Conservation (phyloP, 805 yeast genomes). For the Zygosaccharomyces bailii region DNA sequence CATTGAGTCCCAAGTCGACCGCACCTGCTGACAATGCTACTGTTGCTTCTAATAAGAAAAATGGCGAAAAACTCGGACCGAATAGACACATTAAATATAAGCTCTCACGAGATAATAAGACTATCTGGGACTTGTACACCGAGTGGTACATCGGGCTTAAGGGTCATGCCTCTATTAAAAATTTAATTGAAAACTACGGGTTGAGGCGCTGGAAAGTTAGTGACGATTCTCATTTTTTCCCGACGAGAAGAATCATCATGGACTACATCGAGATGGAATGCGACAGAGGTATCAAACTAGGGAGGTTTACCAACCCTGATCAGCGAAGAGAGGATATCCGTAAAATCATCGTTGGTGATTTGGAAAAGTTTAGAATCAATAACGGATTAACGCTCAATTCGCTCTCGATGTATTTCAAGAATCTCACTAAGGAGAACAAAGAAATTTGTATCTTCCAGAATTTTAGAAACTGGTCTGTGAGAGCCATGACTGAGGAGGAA, state of each 20-base stretch:
- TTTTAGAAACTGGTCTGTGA: constrained; percentile 32
- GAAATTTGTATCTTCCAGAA: constrained; percentile 35
- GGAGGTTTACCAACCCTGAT: constrained; percentile 29
- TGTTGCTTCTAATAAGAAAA: background rate
- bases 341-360: constrained; percentile 34
- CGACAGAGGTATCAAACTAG: constrained; percentile 33
- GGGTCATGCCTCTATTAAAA: constrained; percentile 33
- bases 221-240: constrained; percentile 40
- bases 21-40: constrained; percentile 9
- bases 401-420: constrained; percentile 34
- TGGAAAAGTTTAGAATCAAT: constrained; percentile 36
- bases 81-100: constrained; percentile 35
- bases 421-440: constrained; percentile 28
- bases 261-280: constrained; percentile 38
- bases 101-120: constrained; percentile 37
- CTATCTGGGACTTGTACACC: constrained; percentile 38
- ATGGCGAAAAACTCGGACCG: constrained; percentile 21
- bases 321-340: constrained; percentile 34
- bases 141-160: constrained; percentile 40
- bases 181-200: constrained; percentile 35
- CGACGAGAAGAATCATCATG: constrained; percentile 38
- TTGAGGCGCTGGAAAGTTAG: constrained; percentile 39
- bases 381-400: constrained; percentile 36
- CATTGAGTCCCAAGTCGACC: constrained; percentile 10
- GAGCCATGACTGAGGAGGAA: constrained; percentile 33